A percentile compares a stretch with the other conserved stretches of the same genome.
phyloP scores from a whole-genome alignment of 768 basidiomycete genomes.

The Mycena amicta region DNA sequence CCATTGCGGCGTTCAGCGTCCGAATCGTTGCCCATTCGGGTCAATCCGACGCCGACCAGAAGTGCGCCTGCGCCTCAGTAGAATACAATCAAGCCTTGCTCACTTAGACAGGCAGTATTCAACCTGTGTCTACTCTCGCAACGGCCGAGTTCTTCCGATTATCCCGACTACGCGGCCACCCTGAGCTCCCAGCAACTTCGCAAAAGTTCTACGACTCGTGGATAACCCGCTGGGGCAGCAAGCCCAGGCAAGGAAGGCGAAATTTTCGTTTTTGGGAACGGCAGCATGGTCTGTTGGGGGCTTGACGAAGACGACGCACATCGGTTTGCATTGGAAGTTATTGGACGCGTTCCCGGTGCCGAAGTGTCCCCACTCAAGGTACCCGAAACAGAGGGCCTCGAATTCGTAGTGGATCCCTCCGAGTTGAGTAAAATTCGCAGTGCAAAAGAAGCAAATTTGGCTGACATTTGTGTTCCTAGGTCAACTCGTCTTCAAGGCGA shows the following conservation, averaged over 20 bases:
- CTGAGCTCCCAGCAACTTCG: slow-evolving; percentile 54
- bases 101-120: slow-evolving; percentile 62
- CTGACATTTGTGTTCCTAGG: too few species aligned
- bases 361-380: slow-evolving; percentile 68
- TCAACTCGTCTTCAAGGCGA: slow-evolving; percentile 89
- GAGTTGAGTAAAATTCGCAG: slow-evolving; percentile 79
- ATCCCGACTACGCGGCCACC: slow-evolving; percentile 54
- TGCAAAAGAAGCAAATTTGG: too few species aligned
- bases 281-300: slow-evolving; percentile 91
- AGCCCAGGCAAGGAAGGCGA: slow-evolving; percentile 64
- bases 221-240: slow-evolving; percentile 68
- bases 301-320: slow-evolving; percentile 74
- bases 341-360: slow-evolving; percentile 52
- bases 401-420: slow-evolving; percentile 88
- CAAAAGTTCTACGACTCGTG: slow-evolving; percentile 76
- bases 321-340: slow-evolving; percentile 64
- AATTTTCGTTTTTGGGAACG: slow-evolving; percentile 86
- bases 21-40: slow-evolving; percentile 82
- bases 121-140: slow-evolving; percentile 78
- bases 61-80: slow-evolving; percentile 56
- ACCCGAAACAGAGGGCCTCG: slow-evolving; percentile 86
- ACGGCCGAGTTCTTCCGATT: slow-evolving; percentile 85
- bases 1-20: slow-evolving; percentile 82
- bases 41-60: slow-evolving; percentile 86
- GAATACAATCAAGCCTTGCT: slow-evolving; percentile 64